These are phyloP conservation scores for Lanmaoa pseudosensibilis DNA, from an alignment of 768 basidiomycete species.

Conservation along the genomic window DNA sequence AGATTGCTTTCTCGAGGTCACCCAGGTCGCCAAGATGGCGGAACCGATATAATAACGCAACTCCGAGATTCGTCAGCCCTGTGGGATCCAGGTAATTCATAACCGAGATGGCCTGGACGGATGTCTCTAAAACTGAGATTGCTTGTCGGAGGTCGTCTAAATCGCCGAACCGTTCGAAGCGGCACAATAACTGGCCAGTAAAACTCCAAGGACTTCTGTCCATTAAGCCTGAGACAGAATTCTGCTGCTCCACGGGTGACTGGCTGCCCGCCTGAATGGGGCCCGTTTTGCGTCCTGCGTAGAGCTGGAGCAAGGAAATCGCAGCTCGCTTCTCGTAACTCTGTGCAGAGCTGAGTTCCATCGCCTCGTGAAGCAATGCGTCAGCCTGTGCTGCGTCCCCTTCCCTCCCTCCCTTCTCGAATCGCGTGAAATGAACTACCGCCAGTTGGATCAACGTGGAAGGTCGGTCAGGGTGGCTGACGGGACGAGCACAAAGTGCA, in stretches of 20 bases:
- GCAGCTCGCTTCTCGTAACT: no score
- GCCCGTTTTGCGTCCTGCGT: not conserved
- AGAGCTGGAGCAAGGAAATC: no score
- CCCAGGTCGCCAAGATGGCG: not conserved
- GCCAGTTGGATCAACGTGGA: not conserved
- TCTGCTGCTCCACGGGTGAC: not conserved
- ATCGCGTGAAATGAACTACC: not conserved
- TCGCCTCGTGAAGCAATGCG: not conserved
- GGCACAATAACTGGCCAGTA: not conserved
- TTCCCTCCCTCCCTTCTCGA: not conserved
- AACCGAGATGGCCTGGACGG: not conserved
- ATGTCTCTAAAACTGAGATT: not conserved
- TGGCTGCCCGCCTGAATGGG: no score
- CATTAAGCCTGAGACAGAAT: no score
- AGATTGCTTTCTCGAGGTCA: not conserved
- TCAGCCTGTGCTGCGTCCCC: not conserved
- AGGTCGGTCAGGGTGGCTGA: constrained; percentile 2
- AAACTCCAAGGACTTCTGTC: not conserved
- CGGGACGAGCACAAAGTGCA: not conserved
- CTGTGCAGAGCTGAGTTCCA: not conserved
- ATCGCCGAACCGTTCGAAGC: not conserved
- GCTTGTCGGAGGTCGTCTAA: not conserved
- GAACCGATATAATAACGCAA: not conserved
- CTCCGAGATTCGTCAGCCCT: not conserved
- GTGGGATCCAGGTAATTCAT: not conserved